Conservation (phyloP, 371 early-diverging fungal genomes). For the Syncephalis plumigaleata region DNA sequence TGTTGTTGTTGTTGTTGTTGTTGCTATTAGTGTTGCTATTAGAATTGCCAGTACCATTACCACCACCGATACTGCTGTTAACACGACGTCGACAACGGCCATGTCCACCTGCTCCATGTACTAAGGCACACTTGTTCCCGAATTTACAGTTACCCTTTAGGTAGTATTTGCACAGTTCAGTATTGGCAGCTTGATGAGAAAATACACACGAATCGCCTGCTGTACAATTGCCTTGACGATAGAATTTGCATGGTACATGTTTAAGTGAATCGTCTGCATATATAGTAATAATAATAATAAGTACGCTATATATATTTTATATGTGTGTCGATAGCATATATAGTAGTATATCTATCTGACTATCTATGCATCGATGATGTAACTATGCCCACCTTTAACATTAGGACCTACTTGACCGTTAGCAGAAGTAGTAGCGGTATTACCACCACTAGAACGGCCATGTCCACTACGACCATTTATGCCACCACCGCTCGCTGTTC, state of each 20-base stretch:
- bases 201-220: conserved; percentile 61
- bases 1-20: conserved; percentile 7
- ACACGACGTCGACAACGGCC: conserved; percentile 8
- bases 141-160: conserved; percentile 68
- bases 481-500: too few relatives aligned
- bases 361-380: too few relatives aligned
- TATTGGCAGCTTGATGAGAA: conserved; percentile 29
- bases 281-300: too few relatives aligned
- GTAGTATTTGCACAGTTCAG: conserved; percentile 55
- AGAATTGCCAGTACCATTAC: conserved; percentile 4
- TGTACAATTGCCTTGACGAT: conserved; percentile 54
- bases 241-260: conserved; percentile 73
- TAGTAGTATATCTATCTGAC: too few relatives aligned
- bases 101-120: conserved; percentile 22
- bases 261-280: conserved; percentile 2
- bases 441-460: too few relatives aligned
- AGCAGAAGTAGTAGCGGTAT: too few relatives aligned
- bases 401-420: too few relatives aligned
- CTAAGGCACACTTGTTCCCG: conserved; percentile 56
- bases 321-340: too few relatives aligned
- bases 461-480: too few relatives aligned
- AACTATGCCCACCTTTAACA: too few relatives aligned
- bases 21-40: conserved; percentile 5
- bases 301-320: too few relatives aligned
- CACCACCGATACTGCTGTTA: background rate